A percentile compares a stretch with the other conserved stretches of the same genome.
Conservation (phyloP, 345 rosid genomes). For the Euclidium syriacum region DNA sequence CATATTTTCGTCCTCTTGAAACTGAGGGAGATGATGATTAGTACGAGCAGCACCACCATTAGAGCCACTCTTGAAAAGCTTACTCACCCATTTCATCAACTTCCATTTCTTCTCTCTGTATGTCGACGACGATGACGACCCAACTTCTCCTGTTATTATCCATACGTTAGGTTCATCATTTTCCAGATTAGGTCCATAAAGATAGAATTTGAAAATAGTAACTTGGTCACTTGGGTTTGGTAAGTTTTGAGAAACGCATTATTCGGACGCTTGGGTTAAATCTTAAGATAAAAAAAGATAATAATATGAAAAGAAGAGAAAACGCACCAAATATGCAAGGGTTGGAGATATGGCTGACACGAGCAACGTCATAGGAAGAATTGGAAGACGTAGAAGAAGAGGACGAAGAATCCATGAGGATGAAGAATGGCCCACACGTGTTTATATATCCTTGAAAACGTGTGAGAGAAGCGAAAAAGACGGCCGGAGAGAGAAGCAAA, state of each 20-base stretch:
- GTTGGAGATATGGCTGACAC: constrained; percentile 59
- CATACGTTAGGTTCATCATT: constrained; percentile 7
- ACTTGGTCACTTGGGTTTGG: too few relatives aligned
- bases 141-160: constrained; percentile 61
- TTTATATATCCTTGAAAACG: constrained; percentile 23
- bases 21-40: constrained; percentile 48
- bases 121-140: constrained; percentile 41
- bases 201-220: neutral
- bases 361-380: constrained; percentile 20
- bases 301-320: neutral
- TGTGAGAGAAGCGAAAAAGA: constrained; percentile 37
- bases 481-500: constrained; percentile 29
- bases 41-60: constrained; percentile 37
- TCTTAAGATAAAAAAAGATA: too few relatives aligned
- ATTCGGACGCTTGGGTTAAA: too few relatives aligned
- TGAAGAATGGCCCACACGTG: constrained; percentile 17
- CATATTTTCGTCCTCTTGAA: constrained; percentile 79
- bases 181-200: neutral
- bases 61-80: constrained; percentile 63
- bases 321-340: constrained; percentile 75
- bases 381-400: constrained; percentile 11
- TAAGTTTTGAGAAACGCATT: too few relatives aligned
- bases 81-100: constrained; percentile 89
- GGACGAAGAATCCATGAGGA: constrained; percentile 47
- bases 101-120: constrained; percentile 74